Base-by-base conservation (phyloP, 306 rosid genomes). In the Aeschynomene evenia region DNA sequence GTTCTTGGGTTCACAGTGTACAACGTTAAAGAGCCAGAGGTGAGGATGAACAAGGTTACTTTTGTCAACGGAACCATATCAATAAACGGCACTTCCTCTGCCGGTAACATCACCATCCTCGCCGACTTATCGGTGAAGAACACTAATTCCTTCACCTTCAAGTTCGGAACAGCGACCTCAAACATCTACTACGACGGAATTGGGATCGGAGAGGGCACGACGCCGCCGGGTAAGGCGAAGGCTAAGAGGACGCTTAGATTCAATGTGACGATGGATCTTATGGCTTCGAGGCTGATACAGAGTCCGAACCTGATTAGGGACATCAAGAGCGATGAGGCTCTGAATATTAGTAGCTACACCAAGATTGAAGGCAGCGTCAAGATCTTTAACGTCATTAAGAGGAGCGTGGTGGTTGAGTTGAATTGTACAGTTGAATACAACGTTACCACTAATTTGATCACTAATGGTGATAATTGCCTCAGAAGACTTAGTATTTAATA, bases 1-100 rank as follows among this genome's bases (percentile, higher is more conserved):
- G 79, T 76, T 11, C 75, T 88, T 1, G 70, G 70, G 11, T 84
- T 88, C 36, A 83, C 88, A 2, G 83, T 88, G 7, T 55, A 81
- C 81, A 77, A 72, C 62, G 51, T 80, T 0, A 77, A 79, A 68
- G 82, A 82, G n/a, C 95, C 87, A 0, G 40, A 52, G 37, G 73
- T 83, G 6, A 62, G 52, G 22, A 34, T 76, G 68, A 75, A 76
- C 51, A 1, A 34, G 0, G 66, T 68, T 1, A 67, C 29, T 4
- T 6, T 61, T n/a, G 1, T 75, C 31, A 55, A 8, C 1, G 72
- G 79, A 40, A 40, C 2, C 48, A 13, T 40, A 4, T 2, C n/a
- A 13, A 13, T 11, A 40, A 40, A 40, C 6, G 48, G 16, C 4
- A 40, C n/a, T n/a, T 13, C 48, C 6, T 14, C 51, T 15, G n/a